Conservation (phyloP, 2,329 filamentous ascomycete species). For the Penicillium freii region DNA sequence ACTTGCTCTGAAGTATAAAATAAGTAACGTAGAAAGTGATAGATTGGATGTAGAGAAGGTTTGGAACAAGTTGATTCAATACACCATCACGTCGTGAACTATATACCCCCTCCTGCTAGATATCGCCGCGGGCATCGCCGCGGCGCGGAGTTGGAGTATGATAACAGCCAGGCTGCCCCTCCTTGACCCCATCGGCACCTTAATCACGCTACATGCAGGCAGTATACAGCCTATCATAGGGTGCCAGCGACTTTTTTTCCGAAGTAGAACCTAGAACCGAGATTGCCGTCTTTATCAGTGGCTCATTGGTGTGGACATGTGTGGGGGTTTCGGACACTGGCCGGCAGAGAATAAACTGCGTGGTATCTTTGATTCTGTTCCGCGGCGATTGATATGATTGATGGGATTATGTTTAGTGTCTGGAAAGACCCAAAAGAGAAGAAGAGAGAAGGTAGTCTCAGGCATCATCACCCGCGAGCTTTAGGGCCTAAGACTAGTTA, state of each 20-base stretch:
- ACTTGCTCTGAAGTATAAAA: background rate
- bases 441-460: background rate
- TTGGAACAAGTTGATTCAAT: background rate
- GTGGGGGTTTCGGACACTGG: background rate
- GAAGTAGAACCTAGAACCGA: background rate
- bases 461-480: background rate
- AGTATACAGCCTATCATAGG: background rate
- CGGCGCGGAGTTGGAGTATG: background rate
- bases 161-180: background rate
- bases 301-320: background rate
- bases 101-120: background rate
- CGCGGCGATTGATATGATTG: background rate
- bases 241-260: background rate
- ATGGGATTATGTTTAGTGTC: too few species aligned
- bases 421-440: background rate
- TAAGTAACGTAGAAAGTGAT: background rate
- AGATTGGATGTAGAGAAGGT: background rate
- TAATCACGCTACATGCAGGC: background rate
- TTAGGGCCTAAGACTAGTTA: background rate
- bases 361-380: background rate
- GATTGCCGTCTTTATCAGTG: background rate
- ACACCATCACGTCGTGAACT: background rate
- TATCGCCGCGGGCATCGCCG: slow-evolving; percentile 1
- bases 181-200: background rate
- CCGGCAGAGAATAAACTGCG: background rate